Evolutionary conservation across 768 basidiomycete genomes (phyloP).

Genomic region (Psilocybe azurescens): DNA sequence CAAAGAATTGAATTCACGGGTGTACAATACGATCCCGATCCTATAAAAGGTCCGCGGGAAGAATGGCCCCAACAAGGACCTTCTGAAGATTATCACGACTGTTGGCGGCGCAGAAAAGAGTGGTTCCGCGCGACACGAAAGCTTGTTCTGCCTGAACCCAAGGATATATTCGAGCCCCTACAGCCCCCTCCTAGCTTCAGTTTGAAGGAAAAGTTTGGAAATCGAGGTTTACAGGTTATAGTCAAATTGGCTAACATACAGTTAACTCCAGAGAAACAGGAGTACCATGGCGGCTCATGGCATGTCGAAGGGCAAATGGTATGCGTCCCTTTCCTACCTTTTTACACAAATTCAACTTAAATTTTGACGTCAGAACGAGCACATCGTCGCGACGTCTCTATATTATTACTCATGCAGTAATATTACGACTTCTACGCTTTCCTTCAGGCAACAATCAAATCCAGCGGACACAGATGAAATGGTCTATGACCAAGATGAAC

Average conservation of each 20-base stretch:
- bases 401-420: slow-evolving; percentile 35
- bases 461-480: background rate
- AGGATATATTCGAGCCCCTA: slow-evolving; percentile 12
- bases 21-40: slow-evolving; percentile 24
- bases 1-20: slow-evolving; percentile 22
- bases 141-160: slow-evolving; percentile 28
- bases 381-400: slow-evolving; percentile 34
- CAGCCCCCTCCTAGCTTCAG: slow-evolving; percentile 8
- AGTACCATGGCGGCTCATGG: slow-evolving; percentile 33
- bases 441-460: slow-evolving; percentile 27
- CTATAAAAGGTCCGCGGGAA: slow-evolving; percentile 11
- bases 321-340: background rate
- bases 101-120: slow-evolving; percentile 14
- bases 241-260: slow-evolving; percentile 35
- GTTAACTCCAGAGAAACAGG: slow-evolving; percentile 34
- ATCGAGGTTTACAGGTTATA: slow-evolving; percentile 27
- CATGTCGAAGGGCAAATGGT: slow-evolving; percentile 36
- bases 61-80: slow-evolving; percentile 23
- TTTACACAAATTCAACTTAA: background rate
- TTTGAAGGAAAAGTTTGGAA: slow-evolving; percentile 17
- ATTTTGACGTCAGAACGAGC: slow-evolving; percentile 32
- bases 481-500: slow-evolving; percentile 28
- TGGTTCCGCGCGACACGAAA: slow-evolving; percentile 17
- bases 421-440: slow-evolving; percentile 27
- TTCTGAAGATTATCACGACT: slow-evolving; percentile 24